Evolutionary conservation across 208 protist genomes (phyloP).

Genomic region (Leishmania braziliensis): DNA sequence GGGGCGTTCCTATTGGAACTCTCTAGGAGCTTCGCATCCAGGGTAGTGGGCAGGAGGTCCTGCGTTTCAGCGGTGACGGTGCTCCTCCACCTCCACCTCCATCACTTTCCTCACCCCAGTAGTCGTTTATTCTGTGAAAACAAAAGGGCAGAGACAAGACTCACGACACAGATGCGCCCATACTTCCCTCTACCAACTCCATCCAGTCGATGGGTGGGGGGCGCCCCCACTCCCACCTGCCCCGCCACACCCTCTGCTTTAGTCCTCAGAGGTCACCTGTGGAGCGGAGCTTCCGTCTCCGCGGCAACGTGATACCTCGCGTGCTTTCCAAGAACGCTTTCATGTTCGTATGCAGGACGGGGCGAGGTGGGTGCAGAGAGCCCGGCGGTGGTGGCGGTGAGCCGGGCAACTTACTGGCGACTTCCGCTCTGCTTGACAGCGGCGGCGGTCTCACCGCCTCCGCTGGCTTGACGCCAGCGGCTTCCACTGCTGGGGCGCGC

Average conservation of each 20-base stretch:
- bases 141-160: not conserved
- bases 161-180: not conserved
- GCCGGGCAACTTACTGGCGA: not conserved
- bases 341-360: slow-evolving; percentile 64
- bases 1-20: too few relatives aligned
- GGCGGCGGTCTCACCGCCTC: not conserved
- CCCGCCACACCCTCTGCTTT: not conserved
- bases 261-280: not conserved
- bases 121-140: not conserved
- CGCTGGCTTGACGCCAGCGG: not conserved
- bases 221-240: not conserved
- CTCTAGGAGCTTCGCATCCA: not conserved
- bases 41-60: not conserved
- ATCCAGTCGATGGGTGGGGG: not conserved
- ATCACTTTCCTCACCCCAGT: not conserved
- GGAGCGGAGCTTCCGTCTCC: slow-evolving; percentile 25
- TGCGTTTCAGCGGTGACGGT: not conserved
- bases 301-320: slow-evolving; percentile 39
- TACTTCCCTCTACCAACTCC: not conserved
- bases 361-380: slow-evolving; percentile 27
- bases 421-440: not conserved
- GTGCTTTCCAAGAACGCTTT: slow-evolving; percentile 53
- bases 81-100: not conserved
- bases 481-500: not conserved
- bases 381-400: slow-evolving; percentile 4